Evolutionary conservation across 2,329 filamentous ascomycete genomes (phyloP), one percentile per base, ranked within the genome.

Genomic region (Fusarium palustre): DNA sequence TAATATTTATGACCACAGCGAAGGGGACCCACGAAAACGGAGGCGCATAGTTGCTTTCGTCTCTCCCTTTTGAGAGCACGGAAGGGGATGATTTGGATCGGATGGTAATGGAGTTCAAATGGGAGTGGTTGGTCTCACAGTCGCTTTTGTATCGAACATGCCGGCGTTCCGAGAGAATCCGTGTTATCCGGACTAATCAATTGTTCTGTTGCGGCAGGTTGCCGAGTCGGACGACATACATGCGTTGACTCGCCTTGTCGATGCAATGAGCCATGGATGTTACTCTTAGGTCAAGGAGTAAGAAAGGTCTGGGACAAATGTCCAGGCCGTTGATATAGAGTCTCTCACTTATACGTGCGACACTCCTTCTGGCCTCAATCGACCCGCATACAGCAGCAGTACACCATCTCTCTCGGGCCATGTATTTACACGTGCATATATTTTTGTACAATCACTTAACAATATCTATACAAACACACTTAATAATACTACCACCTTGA

Each of bases 81-180:
- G 54, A 31, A 45, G 47, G 45, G 22, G 49, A 16, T 28, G 62
- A 48, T 47, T 55, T 49, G 55, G 63, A 47, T 47, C 33, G 60
- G 48, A 54, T 43, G 54, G 63, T 59, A 64, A 58, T 39, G 52
- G 63, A 67, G 63, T 70, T 70, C 59, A 60, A 57, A 43, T 54
- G 31, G 50, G 54, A 52, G 50, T 47, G 45, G 63, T 64, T 64
- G 58, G 50, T 45, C 53, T 64, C 24, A 68, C 67, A 60, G 52
- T 68, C 67, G 67, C 55, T 70, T 70, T 70, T 70, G 48, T 70
- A 60, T 64, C 42, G 36, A 59, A 45, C 66, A 69, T 68, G 62
- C 63, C 54, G 66, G 67, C 57, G 67, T 70, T 56, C 66, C 50
- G 50, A 62, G 57, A 55, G 53, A 46, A 46, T 66, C 55, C 48